A percentile compares a stretch with the other conserved stretches of the same genome.
Evolutionary conservation across 2,329 filamentous ascomycete species (phyloP).

Genomic region (Amauroascus verrucosus): DNA sequence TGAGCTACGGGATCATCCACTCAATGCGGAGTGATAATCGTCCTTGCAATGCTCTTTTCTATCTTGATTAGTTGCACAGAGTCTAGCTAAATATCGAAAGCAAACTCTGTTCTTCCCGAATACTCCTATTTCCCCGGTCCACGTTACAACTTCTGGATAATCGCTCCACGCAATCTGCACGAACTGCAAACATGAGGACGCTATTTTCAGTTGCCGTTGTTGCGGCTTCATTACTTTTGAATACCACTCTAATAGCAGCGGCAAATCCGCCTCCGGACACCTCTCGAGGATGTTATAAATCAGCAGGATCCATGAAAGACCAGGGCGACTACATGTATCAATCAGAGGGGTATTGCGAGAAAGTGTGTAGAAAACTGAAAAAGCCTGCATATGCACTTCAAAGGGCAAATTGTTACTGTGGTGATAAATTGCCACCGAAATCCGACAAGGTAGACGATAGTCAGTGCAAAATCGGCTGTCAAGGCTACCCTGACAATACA

Average conservation of each 20-base stretch:
- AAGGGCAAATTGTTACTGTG: slow-evolving; percentile 63
- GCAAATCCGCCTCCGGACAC: neutral
- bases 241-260: neutral
- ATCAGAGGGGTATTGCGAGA: slow-evolving; percentile 46
- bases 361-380: slow-evolving; percentile 38
- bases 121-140: neutral
- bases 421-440: slow-evolving; percentile 54
- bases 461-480: slow-evolving; percentile 57
- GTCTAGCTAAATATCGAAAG: neutral
- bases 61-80: neutral
- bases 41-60: neutral
- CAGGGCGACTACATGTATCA: slow-evolving; percentile 44
- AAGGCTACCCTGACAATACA: slow-evolving; percentile 50
- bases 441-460: slow-evolving; percentile 45
- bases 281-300: slow-evolving; percentile 44
- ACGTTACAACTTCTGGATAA: too few species aligned
- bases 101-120: neutral
- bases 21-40: neutral
- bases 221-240: slow-evolving; percentile 10
- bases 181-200: slow-evolving; percentile 7
- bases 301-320: slow-evolving; percentile 38
- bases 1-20: neutral
- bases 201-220: slow-evolving; percentile 8
- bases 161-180: neutral
- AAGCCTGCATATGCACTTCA: slow-evolving; percentile 51